Conservation (phyloP, 345 rosid species). For the Bruguiera parviflora region DNA sequence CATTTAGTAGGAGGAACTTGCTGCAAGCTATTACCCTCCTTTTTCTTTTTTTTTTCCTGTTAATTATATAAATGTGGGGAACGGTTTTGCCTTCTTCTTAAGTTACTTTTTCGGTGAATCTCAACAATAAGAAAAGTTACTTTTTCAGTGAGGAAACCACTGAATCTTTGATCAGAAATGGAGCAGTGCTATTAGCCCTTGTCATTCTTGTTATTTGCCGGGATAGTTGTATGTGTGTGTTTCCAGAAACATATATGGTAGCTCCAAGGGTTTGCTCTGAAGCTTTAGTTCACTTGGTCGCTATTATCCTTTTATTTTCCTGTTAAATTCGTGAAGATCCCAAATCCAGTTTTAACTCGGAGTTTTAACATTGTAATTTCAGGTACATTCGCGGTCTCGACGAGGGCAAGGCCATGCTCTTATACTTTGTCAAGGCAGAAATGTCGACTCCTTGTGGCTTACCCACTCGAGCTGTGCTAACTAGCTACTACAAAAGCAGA, state of each 20-base stretch:
- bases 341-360: not conserved
- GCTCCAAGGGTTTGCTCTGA: not conserved
- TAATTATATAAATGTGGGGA: too few relatives aligned
- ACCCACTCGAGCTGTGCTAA: slow-evolving; percentile 62
- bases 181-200: not conserved
- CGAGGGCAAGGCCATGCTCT: slow-evolving; percentile 66
- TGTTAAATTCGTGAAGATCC: not conserved
- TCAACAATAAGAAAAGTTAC: not conserved
- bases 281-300: not conserved
- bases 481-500: slow-evolving; percentile 68
- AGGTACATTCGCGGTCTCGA: slow-evolving; percentile 56
- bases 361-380: slow-evolving; percentile 13
- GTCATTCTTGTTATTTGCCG: not conserved
- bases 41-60: too few relatives aligned
- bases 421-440: slow-evolving; percentile 61
- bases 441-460: slow-evolving; percentile 57
- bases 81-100: too few relatives aligned
- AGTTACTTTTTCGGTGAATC: too few relatives aligned
- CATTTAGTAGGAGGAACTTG: not conserved
- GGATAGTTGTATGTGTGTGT: too few relatives aligned
- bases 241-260: slow-evolving; percentile 1
- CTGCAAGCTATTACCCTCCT: not conserved
- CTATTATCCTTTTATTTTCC: not conserved
- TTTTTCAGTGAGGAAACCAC: not conserved
- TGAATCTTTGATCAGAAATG: not conserved